These are phyloP conservation scores for Candida incommunis DNA, from an alignment of 805 yeast genomes.

Conservation along the genomic window DNA sequence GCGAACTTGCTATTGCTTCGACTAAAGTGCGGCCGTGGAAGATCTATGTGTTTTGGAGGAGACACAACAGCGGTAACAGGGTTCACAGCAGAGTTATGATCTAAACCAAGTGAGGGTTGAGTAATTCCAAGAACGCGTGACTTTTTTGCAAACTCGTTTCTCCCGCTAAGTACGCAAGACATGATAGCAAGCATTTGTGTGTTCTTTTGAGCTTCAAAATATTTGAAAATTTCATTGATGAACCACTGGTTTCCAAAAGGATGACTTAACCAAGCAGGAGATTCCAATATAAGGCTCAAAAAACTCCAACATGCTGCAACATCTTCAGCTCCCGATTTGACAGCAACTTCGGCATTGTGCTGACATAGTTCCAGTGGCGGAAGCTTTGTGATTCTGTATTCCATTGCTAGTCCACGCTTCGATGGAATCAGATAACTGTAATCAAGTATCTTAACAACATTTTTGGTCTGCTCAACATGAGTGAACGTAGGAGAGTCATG, in stretches of 20 bases:
- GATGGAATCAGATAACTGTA: conserved; percentile 63
- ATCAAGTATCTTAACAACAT: conserved; percentile 50
- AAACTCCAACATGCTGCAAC: conserved; percentile 1
- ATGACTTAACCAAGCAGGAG: conserved; percentile 23
- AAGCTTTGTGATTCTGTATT: conserved; percentile 25
- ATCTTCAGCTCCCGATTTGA: conserved; percentile 18
- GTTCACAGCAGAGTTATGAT: not conserved
- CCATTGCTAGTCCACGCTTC: conserved; percentile 40
- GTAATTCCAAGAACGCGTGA: not conserved
- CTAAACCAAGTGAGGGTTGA: not conserved
- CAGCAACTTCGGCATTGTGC: conserved; percentile 61
- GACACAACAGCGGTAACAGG: not conserved
- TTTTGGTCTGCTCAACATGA: conserved; percentile 29
- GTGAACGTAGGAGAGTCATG: not conserved
- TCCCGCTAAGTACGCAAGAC: not conserved
- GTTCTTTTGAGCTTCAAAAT: conserved; percentile 50
- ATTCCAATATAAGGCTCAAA: not conserved
- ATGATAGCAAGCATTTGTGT: conserved; percentile 67
- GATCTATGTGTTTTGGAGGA: not conserved
- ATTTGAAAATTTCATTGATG: conserved; percentile 41
- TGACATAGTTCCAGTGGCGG: conserved; percentile 49
- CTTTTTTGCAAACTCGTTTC: not conserved
- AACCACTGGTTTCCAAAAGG: conserved; percentile 67
- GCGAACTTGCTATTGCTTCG: not conserved
- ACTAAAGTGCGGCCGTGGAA: not conserved